Conservation (phyloP, 2,329 filamentous ascomycete species). For the Colletotrichum magnum region DNA sequence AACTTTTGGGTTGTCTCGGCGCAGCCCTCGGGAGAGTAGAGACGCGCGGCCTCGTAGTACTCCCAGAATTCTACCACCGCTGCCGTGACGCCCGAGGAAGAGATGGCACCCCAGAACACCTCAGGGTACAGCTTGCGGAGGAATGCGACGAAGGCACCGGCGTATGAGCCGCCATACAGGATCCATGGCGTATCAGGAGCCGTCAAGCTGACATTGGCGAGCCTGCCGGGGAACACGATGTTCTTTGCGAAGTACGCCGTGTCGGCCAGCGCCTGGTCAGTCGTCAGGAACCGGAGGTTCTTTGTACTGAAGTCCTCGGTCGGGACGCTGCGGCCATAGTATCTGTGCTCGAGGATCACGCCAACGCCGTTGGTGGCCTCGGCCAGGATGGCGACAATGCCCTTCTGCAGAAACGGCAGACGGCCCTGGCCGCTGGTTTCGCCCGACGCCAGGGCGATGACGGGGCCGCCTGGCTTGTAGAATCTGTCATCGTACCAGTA, state of each 20-base stretch:
- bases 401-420: constrained; percentile 81
- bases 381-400: constrained; percentile 79
- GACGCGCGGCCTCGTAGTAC: constrained; percentile 66
- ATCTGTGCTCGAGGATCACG: constrained; percentile 88
- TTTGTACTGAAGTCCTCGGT: constrained; percentile 74
- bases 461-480: constrained; percentile 83
- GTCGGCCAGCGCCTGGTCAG: constrained; percentile 86
- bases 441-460: constrained; percentile 82
- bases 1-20: constrained; percentile 73
- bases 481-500: constrained; percentile 88
- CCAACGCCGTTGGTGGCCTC: constrained; percentile 81
- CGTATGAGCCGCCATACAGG: constrained; percentile 87
- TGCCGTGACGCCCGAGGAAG: constrained; percentile 83
- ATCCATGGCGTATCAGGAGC: constrained; percentile 79
- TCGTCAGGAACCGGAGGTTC: constrained; percentile 85
- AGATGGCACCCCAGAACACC: constrained; percentile 83
- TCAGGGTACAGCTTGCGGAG: constrained; percentile 83
- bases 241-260: constrained; percentile 84
- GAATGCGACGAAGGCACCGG: constrained; percentile 84
- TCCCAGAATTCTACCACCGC: constrained; percentile 85
- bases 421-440: constrained; percentile 75
- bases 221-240: constrained; percentile 74
- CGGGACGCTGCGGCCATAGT: constrained; percentile 85
- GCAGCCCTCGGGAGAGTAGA: constrained; percentile 71
- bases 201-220: constrained; percentile 77